These are phyloP conservation scores for Quercus bicolor DNA, from an alignment of 306 rosid species.

Conservation along the genomic window DNA sequence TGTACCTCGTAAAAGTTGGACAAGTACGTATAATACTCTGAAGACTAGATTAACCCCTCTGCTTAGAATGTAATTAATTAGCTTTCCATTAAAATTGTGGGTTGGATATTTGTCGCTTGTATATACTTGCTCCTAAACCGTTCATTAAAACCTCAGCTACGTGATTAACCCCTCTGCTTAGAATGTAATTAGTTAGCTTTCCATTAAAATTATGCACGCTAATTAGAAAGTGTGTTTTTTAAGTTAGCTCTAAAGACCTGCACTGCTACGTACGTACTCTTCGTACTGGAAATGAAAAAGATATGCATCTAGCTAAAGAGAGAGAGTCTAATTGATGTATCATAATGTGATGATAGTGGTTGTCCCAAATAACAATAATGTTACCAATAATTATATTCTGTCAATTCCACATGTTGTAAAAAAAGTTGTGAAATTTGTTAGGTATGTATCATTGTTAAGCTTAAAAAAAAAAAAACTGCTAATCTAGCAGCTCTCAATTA, in stretches of 20 bases:
- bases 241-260: not conserved
- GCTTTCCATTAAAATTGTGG: not conserved
- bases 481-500: too few relatives aligned
- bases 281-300: not conserved
- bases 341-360: too few relatives aligned
- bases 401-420: too few relatives aligned
- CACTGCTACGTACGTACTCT: not conserved
- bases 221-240: not conserved
- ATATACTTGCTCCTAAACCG: too few relatives aligned
- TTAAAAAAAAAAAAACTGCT: too few relatives aligned
- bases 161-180: conserved; percentile 5
- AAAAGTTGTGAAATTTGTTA: too few relatives aligned
- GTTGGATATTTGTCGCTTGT: not conserved
- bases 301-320: not conserved
- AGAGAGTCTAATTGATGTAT: too few relatives aligned
- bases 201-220: not conserved
- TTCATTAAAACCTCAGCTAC: too few relatives aligned
- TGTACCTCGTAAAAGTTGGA: not conserved
- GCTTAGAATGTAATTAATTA: conserved; percentile 4
- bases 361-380: too few relatives aligned
- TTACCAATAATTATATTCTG: too few relatives aligned
- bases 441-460: too few relatives aligned
- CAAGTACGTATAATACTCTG: conserved; percentile 1
- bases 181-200: conserved; percentile 4
- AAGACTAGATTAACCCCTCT: conserved; percentile 16